These are phyloP conservation scores for Cornus controversa DNA, from an alignment of 148 eudicot species.

Conservation along the genomic window DNA sequence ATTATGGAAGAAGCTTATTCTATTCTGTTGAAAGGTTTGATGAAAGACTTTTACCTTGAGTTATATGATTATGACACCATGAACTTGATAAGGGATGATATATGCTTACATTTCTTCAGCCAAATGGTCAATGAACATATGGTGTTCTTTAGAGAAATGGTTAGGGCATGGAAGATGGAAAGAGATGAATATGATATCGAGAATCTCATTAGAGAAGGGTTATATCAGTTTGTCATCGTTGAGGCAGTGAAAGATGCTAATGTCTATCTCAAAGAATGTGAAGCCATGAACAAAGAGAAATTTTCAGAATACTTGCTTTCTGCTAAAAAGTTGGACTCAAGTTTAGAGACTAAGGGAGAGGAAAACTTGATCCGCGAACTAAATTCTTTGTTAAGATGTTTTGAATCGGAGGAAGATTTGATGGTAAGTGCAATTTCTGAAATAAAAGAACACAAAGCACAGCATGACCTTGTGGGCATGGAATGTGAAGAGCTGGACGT, in stretches of 20 bases:
- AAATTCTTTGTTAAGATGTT: conserved; percentile 23
- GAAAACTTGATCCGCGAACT: conserved; percentile 23
- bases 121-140: conserved; percentile 27
- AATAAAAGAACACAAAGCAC: conserved; percentile 21
- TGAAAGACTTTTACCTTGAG: conserved; percentile 25
- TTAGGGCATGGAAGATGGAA: conserved; percentile 20
- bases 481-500: conserved; percentile 24
- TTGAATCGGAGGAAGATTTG: conserved; percentile 34
- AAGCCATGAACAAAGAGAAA: not conserved
- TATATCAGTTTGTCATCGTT: conserved; percentile 19
- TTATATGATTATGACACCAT: conserved; percentile 16
- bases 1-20: conserved; percentile 33
- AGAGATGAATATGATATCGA: conserved; percentile 26
- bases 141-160: conserved; percentile 33
- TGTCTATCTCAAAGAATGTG: not conserved
- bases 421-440: conserved; percentile 26
- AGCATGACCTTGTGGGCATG: conserved; percentile 9
- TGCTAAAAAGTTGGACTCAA: not conserved
- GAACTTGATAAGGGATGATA: conserved; percentile 10
- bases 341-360: not conserved
- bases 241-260: conserved; percentile 28
- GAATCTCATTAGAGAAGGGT: conserved; percentile 29
- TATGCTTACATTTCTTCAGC: not conserved
- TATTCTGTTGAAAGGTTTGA: conserved; percentile 24
- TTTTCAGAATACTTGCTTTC: no score